Evolutionary conservation across 371 early-diverging fungal species (phyloP).

Genomic region (Catenaria anguillulae): DNA sequence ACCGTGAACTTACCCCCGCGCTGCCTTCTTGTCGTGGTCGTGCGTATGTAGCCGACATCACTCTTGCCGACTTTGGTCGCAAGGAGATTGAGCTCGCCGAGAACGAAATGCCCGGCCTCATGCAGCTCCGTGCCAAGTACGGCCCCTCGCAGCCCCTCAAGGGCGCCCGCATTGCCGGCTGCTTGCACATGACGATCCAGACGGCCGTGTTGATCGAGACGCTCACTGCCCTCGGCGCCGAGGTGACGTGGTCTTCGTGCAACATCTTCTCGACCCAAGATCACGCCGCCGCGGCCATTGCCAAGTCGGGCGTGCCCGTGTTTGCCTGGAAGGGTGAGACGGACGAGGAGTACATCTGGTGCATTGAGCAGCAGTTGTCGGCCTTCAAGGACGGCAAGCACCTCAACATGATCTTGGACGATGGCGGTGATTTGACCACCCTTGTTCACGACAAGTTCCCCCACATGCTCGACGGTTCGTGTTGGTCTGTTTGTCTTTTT

Average conservation of each 20-base stretch:
- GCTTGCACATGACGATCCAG: constrained; percentile 98
- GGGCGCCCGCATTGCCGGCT: constrained; percentile 96
- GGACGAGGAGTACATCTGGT: constrained; percentile 96
- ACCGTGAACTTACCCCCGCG: no score
- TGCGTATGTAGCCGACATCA: constrained; percentile 13
- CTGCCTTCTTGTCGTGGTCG: no score
- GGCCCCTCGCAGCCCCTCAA: constrained; percentile 77
- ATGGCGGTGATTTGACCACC: constrained; percentile 95
- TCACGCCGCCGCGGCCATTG: constrained; percentile 82
- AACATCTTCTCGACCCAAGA: constrained; percentile 99
- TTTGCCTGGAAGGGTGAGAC: constrained; percentile 96
- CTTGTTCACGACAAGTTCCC: constrained; percentile 95
- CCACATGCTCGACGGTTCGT: constrained; percentile 42
- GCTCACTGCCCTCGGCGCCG: constrained; percentile 84
- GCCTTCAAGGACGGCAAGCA: constrained; percentile 88
- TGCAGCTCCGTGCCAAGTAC: constrained; percentile 84
- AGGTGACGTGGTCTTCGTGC: constrained; percentile 97
- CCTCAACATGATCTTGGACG: constrained; percentile 97
- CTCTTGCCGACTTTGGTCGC: constrained; percentile 77
- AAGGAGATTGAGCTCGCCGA: constrained; percentile 90
- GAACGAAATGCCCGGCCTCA: constrained; percentile 98
- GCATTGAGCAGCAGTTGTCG: constrained; percentile 85
- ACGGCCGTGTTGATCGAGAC: constrained; percentile 98
- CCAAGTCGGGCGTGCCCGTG: constrained; percentile 62
- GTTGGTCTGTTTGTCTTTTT: background rate